phyloP scores from a whole-genome alignment of 2,329 filamentous ascomycete genomes.

The Dryadomyces sulphureus region DNA sequence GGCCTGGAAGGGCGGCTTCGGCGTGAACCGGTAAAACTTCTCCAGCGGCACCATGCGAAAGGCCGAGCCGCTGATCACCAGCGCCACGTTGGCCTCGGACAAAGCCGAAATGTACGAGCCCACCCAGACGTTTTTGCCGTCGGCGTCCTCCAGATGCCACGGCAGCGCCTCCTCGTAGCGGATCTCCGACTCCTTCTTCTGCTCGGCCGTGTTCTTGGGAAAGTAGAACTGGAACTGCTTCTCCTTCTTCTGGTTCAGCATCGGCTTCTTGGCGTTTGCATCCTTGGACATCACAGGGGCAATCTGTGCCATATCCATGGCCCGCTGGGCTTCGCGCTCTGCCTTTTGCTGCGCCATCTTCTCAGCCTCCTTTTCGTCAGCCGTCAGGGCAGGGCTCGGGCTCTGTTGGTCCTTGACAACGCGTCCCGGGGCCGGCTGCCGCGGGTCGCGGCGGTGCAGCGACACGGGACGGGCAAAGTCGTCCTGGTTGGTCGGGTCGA shows the following conservation, averaged over 20 bases:
- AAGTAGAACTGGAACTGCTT: slow-evolving; percentile 68
- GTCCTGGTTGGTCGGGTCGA: slow-evolving; percentile 54
- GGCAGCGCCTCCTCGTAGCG: slow-evolving; percentile 92
- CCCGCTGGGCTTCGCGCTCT: slow-evolving; percentile 72
- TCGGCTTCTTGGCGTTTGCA: slow-evolving; percentile 24
- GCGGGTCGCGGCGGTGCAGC: slow-evolving; percentile 76
- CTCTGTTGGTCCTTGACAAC: slow-evolving; percentile 43
- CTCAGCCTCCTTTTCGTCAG: slow-evolving; percentile 45
- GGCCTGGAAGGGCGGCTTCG: slow-evolving; percentile 64
- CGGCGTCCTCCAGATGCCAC: slow-evolving; percentile 94
- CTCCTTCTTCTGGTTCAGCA: slow-evolving; percentile 51
- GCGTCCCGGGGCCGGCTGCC: slow-evolving; percentile 49
- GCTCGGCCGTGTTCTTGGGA: slow-evolving; percentile 66
- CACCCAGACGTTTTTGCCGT: slow-evolving; percentile 88
- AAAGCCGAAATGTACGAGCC: slow-evolving; percentile 82
- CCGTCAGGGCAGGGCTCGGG: slow-evolving; percentile 20
- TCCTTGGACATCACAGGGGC: slow-evolving; percentile 65
- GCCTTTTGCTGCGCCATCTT: slow-evolving; percentile 55
- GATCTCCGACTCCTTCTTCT: slow-evolving; percentile 54
- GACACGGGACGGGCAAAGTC: slow-evolving; percentile 82
- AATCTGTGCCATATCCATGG: slow-evolving; percentile 82
- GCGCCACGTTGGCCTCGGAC: slow-evolving; percentile 70
- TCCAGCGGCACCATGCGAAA: slow-evolving; percentile 86
- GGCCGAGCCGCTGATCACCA: slow-evolving; percentile 52
- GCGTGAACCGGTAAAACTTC: slow-evolving; percentile 84